Evolutionary conservation across 2,329 filamentous ascomycete genomes (phyloP).

Genomic region (Emmonsiellopsis sp.): DNA sequence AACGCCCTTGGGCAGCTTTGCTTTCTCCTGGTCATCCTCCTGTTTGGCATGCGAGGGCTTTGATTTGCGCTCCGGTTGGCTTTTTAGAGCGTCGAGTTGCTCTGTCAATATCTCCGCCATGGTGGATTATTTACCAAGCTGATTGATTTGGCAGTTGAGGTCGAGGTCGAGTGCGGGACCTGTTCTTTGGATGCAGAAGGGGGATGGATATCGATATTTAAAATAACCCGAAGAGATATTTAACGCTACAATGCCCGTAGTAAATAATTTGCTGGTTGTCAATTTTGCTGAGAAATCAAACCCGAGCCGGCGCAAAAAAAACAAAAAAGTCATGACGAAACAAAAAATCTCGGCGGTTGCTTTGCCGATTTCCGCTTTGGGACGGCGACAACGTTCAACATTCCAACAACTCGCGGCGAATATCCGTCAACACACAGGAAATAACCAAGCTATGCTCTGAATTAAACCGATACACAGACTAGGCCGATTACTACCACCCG

Average conservation of each 20-base stretch:
- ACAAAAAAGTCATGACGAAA: neutral
- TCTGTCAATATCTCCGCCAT: constrained; percentile 19
- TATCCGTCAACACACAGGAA: too few relatives aligned
- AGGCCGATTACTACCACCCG: too few relatives aligned
- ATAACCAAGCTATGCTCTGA: too few relatives aligned
- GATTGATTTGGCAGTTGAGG: neutral
- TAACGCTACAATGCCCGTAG: too few relatives aligned
- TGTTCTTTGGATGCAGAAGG: too few relatives aligned
- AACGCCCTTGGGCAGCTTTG: constrained; percentile 37
- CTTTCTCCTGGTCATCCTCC: constrained; percentile 9
- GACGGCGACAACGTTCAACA: too few relatives aligned
- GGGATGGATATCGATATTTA: too few relatives aligned
- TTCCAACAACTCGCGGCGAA: too few relatives aligned
- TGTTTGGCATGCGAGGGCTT: neutral
- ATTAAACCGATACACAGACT: too few relatives aligned
- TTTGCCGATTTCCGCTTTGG: too few relatives aligned
- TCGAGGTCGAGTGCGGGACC: neutral
- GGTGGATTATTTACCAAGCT: neutral
- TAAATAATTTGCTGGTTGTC: neutral
- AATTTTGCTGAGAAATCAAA: neutral
- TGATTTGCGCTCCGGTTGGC: constrained; percentile 7
- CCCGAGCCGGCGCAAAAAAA: neutral
- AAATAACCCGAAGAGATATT: too few relatives aligned
- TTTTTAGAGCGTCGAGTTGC: constrained; percentile 13
- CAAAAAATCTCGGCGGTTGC: neutral